These are phyloP conservation scores for Emiliania huxleyi DNA, from an alignment of 78 protist genomes.

Conservation along the genomic window DNA sequence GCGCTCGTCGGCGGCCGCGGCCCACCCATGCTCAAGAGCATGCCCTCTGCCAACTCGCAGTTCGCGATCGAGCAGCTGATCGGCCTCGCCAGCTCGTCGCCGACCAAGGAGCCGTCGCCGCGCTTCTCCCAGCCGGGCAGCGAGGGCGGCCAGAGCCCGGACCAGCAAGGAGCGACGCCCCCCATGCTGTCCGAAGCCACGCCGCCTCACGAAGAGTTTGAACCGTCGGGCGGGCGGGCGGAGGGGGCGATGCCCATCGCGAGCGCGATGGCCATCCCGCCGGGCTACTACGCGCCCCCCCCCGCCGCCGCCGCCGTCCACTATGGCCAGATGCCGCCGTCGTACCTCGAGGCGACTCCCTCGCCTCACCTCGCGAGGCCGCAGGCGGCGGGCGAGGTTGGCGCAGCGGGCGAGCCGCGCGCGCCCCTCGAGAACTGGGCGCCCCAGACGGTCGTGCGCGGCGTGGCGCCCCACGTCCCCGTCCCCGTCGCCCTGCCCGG, in stretches of 20 bases:
- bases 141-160: background rate
- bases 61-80: background rate
- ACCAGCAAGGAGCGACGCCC: too few relatives aligned
- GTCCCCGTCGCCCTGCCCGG: background rate
- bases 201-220: too few relatives aligned
- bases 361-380: background rate
- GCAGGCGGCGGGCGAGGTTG: background rate
- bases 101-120: background rate
- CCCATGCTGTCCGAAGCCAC: too few relatives aligned
- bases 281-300: background rate
- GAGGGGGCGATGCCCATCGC: background rate
- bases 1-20: too few relatives aligned
- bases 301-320: background rate
- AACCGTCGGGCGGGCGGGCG: background rate
- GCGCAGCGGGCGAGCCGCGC: background rate
- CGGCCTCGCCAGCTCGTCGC: background rate
- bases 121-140: background rate
- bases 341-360: background rate
- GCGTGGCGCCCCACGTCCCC: too few relatives aligned
- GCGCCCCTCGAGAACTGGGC: background rate
- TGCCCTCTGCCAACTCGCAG: background rate
- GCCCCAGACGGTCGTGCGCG: background rate
- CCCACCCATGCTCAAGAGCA: background rate
- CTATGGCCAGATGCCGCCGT: background rate
- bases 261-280: background rate